These are phyloP conservation scores for Pouteria glomerata DNA, from an alignment of 148 eudicot genomes.

Conservation along the genomic window DNA sequence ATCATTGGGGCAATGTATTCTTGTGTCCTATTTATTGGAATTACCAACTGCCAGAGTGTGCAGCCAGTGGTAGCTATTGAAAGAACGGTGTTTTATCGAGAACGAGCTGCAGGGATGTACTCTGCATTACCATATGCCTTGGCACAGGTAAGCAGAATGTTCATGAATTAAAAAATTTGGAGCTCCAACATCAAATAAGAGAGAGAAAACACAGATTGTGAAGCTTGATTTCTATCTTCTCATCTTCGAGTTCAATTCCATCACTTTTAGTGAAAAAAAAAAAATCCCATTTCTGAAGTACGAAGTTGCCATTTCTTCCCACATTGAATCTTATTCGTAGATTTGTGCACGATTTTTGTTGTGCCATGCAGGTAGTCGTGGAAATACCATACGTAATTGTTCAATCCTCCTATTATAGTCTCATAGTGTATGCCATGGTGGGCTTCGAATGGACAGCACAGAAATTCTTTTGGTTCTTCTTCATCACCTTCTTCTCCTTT, in stretches of 20 bases:
- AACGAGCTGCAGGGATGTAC: slow-evolving; percentile 90
- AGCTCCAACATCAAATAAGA: too few species aligned
- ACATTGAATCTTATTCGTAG: too few species aligned
- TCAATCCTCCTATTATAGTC: slow-evolving; percentile 54
- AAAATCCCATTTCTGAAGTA: too few species aligned
- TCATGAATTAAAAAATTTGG: too few species aligned
- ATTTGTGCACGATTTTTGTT: too few species aligned
- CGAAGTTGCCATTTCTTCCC: too few species aligned
- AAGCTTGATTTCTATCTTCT: too few species aligned
- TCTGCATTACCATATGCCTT: slow-evolving; percentile 87
- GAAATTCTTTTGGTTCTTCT: slow-evolving; percentile 92
- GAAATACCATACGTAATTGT: slow-evolving; percentile 79
- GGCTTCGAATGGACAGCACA: slow-evolving; percentile 78
- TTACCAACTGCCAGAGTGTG: slow-evolving; percentile 62
- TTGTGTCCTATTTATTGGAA: slow-evolving; percentile 66
- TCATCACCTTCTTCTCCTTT: slow-evolving; percentile 71
- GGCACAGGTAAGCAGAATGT: slow-evolving; percentile 59
- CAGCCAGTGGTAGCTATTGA: slow-evolving; percentile 72
- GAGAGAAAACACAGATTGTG: too few species aligned
- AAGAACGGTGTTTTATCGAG: slow-evolving; percentile 79
- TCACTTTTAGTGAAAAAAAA: too few species aligned
- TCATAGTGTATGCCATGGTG: slow-evolving; percentile 88
- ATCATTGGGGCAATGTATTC: slow-evolving; percentile 85
- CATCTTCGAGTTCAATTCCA: too few species aligned
- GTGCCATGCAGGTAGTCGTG: slow-evolving; percentile 51